Evolutionary conservation across 441 rosid species (phyloP).

Genomic region (Syzygium syzygioides): DNA sequence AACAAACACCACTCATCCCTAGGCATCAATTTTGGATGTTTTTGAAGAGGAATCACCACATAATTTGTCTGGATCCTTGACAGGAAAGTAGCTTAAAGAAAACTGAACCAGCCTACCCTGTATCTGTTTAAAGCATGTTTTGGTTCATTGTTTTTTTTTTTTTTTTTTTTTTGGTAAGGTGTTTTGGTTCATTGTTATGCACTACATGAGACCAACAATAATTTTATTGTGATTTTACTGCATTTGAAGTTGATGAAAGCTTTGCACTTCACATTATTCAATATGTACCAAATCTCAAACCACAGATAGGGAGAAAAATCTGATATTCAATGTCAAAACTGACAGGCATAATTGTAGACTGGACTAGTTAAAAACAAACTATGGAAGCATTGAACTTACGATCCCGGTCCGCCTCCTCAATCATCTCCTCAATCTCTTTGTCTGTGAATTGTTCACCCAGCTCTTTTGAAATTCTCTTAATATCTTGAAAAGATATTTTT

Average conservation of each 20-base stretch:
- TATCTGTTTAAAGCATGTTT: background rate
- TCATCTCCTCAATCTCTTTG: constrained; percentile 77
- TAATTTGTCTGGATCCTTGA: background rate
- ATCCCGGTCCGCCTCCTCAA: constrained; percentile 84
- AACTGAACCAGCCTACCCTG: background rate
- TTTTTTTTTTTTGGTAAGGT: too few relatives aligned
- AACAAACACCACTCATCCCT: background rate
- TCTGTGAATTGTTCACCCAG: constrained; percentile 83
- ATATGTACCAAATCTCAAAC: background rate
- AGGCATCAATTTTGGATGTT: background rate
- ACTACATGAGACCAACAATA: background rate
- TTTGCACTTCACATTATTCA: background rate
- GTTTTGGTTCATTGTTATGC: background rate
- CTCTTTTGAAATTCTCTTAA: constrained; percentile 70
- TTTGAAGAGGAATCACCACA: background rate
- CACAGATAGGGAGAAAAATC: background rate
- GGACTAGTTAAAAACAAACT: background rate
- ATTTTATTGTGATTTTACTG: background rate
- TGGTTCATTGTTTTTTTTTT: background rate
- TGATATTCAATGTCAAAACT: background rate
- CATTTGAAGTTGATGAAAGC: background rate
- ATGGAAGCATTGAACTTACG: constrained; percentile 36
- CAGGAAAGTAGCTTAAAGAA: background rate
- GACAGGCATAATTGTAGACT: background rate
- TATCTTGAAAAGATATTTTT: constrained; percentile 70